phyloP scores from a whole-genome alignment of 768 basidiomycete genomes.

The Phanerodontia chrysosporium region DNA sequence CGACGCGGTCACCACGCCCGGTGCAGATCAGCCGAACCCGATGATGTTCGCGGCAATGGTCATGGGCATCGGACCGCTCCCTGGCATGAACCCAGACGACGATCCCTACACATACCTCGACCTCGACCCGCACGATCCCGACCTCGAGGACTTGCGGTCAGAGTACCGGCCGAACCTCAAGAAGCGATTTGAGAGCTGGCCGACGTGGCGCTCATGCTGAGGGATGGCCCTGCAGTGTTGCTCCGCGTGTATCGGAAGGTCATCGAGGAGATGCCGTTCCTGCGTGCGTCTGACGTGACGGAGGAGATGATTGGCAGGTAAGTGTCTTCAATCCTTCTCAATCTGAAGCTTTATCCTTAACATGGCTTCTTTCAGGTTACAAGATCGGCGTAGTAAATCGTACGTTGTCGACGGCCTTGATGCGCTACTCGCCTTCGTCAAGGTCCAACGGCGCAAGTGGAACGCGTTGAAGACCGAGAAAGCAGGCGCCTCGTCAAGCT shows the following conservation, averaged over 20 bases:
- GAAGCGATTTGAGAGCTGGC: slow-evolving; percentile 54
- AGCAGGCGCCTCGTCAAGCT: not conserved
- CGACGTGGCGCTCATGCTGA: slow-evolving; percentile 33
- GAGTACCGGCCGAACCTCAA: slow-evolving; percentile 58
- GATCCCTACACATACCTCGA: slow-evolving; percentile 50
- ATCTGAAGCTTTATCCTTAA: not conserved
- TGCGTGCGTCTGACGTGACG: slow-evolving; percentile 46
- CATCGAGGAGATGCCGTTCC: slow-evolving; percentile 52
- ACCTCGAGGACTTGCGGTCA: slow-evolving; percentile 56
- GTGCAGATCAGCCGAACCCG: slow-evolving; percentile 36
- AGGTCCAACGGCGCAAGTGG: slow-evolving; percentile 42
- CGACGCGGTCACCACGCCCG: slow-evolving; percentile 40
- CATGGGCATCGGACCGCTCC: slow-evolving; percentile 46
- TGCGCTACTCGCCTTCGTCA: slow-evolving; percentile 44
- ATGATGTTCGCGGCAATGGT: slow-evolving; percentile 65
- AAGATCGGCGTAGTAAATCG: slow-evolving; percentile 50
- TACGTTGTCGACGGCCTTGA: slow-evolving; percentile 51
- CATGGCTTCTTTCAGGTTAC: slow-evolving; percentile 34
- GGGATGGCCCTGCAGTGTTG: slow-evolving; percentile 35
- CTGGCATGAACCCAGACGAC: slow-evolving; percentile 34
- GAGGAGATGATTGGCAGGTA: slow-evolving; percentile 55
- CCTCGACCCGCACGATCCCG: slow-evolving; percentile 47
- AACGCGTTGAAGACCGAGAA: slow-evolving; percentile 12
- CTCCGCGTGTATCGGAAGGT: slow-evolving; percentile 40
- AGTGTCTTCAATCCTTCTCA: slow-evolving; percentile 11